Evolutionary conservation across 108 stramenopile species (phyloP).

Genomic region (Asterionellopsis glacialis): DNA sequence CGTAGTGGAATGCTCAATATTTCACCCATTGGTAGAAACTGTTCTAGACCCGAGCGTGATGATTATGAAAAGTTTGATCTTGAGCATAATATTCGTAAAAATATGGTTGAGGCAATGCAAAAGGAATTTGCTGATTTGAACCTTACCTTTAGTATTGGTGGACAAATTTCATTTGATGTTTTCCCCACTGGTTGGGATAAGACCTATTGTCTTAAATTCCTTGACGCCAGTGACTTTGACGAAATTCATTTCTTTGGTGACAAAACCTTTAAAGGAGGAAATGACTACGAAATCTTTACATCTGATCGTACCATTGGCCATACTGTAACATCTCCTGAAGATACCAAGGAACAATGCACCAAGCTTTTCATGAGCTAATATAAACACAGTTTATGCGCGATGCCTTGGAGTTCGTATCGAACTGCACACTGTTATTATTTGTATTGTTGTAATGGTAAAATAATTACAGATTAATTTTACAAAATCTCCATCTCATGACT

Average conservation of each 20-base stretch:
- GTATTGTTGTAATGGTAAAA: no score
- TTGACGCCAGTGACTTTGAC: slow-evolving; percentile 85
- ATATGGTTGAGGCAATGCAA: slow-evolving; percentile 92
- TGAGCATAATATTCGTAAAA: slow-evolving; percentile 74
- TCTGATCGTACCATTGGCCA: slow-evolving; percentile 93
- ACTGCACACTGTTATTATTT: no score
- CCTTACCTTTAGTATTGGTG: slow-evolving; percentile 95
- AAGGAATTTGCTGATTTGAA: slow-evolving; percentile 88
- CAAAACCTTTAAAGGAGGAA: slow-evolving; percentile 99
- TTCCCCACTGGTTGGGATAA: slow-evolving; percentile 99
- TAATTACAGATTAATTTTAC: no score
- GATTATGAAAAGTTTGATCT: slow-evolving; percentile 96
- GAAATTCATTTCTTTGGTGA: slow-evolving; percentile 99
- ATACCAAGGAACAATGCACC: slow-evolving; percentile 91
- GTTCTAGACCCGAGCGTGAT: slow-evolving; percentile 96
- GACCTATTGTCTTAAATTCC: slow-evolving; percentile 94
- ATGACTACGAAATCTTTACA: slow-evolving; percentile 97
- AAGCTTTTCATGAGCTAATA: slow-evolving; percentile 80
- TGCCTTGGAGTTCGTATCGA: no score
- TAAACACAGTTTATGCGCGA: no score
- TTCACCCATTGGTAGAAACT: slow-evolving; percentile 97
- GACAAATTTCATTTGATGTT: slow-evolving; percentile 98
- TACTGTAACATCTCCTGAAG: slow-evolving; percentile 92
- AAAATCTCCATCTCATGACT: no score
- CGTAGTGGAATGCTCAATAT: slow-evolving; percentile 99